Evolutionary conservation across 75 land plant genomes (phyloP), one percentile per base, ranked within the genome.

Genomic region (Pseudotsuga menziesii): DNA sequence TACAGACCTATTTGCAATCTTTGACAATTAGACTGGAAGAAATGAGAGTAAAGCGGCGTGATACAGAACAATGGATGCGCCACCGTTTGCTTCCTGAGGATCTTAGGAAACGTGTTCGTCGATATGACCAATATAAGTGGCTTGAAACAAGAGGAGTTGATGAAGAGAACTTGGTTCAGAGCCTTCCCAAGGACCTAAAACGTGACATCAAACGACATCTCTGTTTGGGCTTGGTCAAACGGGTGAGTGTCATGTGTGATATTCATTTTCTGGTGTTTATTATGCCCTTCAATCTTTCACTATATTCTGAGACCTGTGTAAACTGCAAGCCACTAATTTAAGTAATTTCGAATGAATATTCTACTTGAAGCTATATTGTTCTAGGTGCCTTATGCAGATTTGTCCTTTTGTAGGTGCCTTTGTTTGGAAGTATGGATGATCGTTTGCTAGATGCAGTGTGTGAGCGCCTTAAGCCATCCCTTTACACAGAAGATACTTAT

Each of bases 361-460:
- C 4, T 39, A 8, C 23, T 41, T 35, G 52, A 69, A 69, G 39
- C 22, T n/a, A 11, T 69, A 9, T 20, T 41, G 36, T n/a, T n/a
- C 52, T 39, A 20, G 22, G 39, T 41, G 72, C 54, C 54, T 39
- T 41, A n/a, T 14, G n/a, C 27, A 61, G 41, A 48, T 56, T 81
- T 32, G 60, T 5, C 57, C 19, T 73, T 66, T 61, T 76, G 36
- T 83, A 91, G 93, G 93, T 94, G 20, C 93, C 90, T 14, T 75
- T 94, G 66, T 94, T 91, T 83, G 89, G 85, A 39, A 87, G 86
- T 35, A 94, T 92, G 95, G 97, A 94, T 75, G 98, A 89, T 32
- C 82, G 92, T 2, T 75, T 94, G 72, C 84, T 92, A 4, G 95
- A 95, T 67, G 93, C 98, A 12, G 88, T 95, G 66, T 95, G 98